phyloP scores from a whole-genome alignment of 148 eudicot species.

The Simmondsia chinensis region DNA sequence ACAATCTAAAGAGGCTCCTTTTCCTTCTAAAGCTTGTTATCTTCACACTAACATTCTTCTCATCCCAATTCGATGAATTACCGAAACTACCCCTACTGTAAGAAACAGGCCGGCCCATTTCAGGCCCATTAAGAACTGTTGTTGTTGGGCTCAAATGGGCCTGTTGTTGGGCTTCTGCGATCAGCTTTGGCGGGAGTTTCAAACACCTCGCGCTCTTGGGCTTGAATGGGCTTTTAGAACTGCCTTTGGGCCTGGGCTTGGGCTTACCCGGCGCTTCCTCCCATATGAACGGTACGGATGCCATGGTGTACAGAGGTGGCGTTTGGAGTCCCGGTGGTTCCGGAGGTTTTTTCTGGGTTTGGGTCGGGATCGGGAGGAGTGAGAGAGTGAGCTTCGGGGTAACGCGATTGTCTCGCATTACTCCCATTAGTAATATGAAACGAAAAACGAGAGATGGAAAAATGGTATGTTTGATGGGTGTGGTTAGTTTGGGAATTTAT shows the following conservation, averaged over 20 bases:
- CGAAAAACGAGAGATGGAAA: too few species aligned
- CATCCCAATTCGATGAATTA: conserved; percentile 9
- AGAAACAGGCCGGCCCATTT: conserved; percentile 17
- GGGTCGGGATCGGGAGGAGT: conserved; percentile 27
- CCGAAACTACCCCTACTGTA: conserved; percentile 23
- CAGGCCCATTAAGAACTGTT: conserved; percentile 55
- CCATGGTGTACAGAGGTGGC: conserved; percentile 56
- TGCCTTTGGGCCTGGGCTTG: conserved; percentile 7
- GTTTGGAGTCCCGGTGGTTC: conserved; percentile 37
- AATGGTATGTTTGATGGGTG: too few species aligned
- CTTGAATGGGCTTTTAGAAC: conserved; percentile 22
- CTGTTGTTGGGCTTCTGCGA: conserved; percentile 11
- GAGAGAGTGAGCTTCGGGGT: conserved; percentile 44
- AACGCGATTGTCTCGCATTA: too few species aligned
- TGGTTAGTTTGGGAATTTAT: too few species aligned
- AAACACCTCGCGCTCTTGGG: conserved; percentile 52
- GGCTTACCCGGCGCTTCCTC: conserved; percentile 91
- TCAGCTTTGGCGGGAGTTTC: conserved; percentile 56
- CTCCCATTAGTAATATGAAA: too few species aligned
- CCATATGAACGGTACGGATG: conserved; percentile 75
- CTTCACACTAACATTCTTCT: conserved; percentile 14
- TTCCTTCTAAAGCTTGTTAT: conserved; percentile 25
- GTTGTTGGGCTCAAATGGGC: conserved; percentile 40
- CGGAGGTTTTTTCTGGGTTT: too few species aligned
- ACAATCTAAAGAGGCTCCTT: conserved; percentile 21